Percentiles rank a stretch among this genome's conserved stretches.
phyloP scores from a whole-genome alignment of 495 filamentous ascomycete genomes.

The Penicillium steckii region DNA sequence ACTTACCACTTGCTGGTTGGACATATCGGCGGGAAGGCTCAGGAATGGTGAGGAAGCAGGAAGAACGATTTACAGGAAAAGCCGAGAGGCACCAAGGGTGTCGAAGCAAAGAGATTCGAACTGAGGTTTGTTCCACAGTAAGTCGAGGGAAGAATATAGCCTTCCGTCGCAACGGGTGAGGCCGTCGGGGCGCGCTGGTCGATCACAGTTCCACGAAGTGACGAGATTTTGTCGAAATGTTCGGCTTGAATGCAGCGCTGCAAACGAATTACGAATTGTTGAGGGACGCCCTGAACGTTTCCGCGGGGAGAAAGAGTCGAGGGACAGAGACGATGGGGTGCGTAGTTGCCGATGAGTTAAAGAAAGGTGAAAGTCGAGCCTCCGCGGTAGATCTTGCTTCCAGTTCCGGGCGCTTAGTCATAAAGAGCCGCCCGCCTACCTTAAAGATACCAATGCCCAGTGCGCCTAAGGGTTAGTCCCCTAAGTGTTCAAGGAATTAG shows the following conservation, averaged over 20 bases:
- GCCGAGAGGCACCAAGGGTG: not conserved
- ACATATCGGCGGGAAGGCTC: conserved; percentile 45
- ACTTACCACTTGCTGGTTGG: conserved; percentile 67
- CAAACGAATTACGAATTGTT: not conserved
- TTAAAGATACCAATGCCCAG: not conserved
- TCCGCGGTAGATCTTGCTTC: conserved; percentile 43
- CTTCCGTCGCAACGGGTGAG: conserved; percentile 25
- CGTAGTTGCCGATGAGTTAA: conserved; percentile 33
- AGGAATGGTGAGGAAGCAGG: not conserved
- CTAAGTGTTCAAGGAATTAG: not conserved
- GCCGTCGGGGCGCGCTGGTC: conserved; percentile 21
- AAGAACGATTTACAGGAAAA: not conserved
- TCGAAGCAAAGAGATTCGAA: not conserved
- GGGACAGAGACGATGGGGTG: conserved; percentile 8
- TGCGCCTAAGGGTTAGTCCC: not conserved
- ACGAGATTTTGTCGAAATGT: conserved; percentile 6
- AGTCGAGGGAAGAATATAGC: conserved; percentile 7
- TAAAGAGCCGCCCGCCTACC: conserved; percentile 4
- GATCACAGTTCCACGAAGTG: conserved; percentile 13
- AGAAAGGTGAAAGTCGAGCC: conserved; percentile 41
- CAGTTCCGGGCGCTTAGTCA: conserved; percentile 41
- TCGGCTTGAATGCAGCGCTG: not conserved
- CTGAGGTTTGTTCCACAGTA: not conserved
- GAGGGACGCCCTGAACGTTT: not conserved
- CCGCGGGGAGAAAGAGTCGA: not conserved